These are phyloP conservation scores for Rhynchospora breviuscula DNA, from an alignment of 176 grass and related monocot genomes.

Conservation along the genomic window DNA sequence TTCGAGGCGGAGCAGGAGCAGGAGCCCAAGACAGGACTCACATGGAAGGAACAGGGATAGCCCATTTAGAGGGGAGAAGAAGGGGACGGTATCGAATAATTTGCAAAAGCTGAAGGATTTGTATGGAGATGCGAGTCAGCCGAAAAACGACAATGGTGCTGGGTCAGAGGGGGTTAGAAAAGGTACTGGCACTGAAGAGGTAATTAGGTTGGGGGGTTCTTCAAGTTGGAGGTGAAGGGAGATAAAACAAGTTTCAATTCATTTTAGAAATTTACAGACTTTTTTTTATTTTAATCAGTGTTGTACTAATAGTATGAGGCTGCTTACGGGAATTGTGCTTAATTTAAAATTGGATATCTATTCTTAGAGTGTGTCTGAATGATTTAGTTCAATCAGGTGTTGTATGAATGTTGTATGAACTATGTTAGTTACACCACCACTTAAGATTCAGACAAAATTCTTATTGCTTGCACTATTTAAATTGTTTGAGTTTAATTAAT, in stretches of 20 bases:
- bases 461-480: not conserved
- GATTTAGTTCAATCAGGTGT: not conserved
- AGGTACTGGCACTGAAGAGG: slow-evolving; percentile 79
- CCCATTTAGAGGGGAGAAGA: slow-evolving; percentile 64
- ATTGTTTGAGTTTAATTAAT: not conserved
- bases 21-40: slow-evolving; percentile 19
- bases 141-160: slow-evolving; percentile 32
- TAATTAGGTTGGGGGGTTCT: slow-evolving; percentile 77
- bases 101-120: slow-evolving; percentile 84
- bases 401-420: not conserved
- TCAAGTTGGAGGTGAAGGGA: slow-evolving; percentile 66
- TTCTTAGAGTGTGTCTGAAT: slow-evolving; percentile 1
- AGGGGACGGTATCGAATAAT: slow-evolving; percentile 51
- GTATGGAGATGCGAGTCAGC: slow-evolving; percentile 59
- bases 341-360: not conserved
- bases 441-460: not conserved
- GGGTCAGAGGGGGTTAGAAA: slow-evolving; percentile 33
- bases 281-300: not conserved
- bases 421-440: not conserved
- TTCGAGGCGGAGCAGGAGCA: slow-evolving; percentile 27
- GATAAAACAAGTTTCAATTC: not conserved
- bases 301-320: not conserved
- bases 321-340: not conserved
- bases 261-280: not conserved
- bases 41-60: slow-evolving; percentile 25